Base-by-base conservation (phyloP, 2,329 filamentous ascomycete genomes). In the Fusarium chlamydosporum region DNA sequence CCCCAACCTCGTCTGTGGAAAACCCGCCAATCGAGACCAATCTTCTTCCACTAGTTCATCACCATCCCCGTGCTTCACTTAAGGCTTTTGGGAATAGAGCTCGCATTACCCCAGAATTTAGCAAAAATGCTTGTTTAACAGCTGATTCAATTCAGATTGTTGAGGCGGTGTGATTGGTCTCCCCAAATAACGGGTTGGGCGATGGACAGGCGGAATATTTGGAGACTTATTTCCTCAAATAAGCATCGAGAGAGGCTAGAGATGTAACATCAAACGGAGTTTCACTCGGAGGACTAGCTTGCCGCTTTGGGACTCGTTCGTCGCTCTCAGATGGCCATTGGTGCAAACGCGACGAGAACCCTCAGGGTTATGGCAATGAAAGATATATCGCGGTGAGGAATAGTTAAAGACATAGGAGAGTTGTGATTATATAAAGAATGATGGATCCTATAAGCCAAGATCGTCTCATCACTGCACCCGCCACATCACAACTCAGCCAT, bases 221-320 rank as follows among this genome's bases (percentile, higher is more conserved):
- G 23, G 11, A 13, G 15, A 11, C 18, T 23, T 35, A 31, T 68
- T 70, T 58, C 67, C 67, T 71, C 67, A 59, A 70, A 70, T 70
- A 33, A 69, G 52, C 35, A 23, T 46, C 23, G 29, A 27, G 13
- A 4, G 12, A 18, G 7, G 43, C 8, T 46, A 13, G 43, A 52
- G 40, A 68, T 70, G 67, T 68, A 70, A 70, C 67, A 54, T 43
- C 26, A 52, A 29, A 67, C 67, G 67, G 67, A 70, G 67, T 69
- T 63, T 70, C 53, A 56, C 43, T 48, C 40, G 29, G 12, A 33
- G 7, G 38, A 33, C 38, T 34, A 41, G 18, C 10, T 57, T 70
- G 16, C 67, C 67, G 4, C 18, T 57, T 54, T 51, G 9, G 59
- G 67, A 68, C 48, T 58, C 45, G 40, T 18, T 15, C 26, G 15